Conservation (phyloP, 2,329 filamentous ascomycete species). For the Sporothrix pallida region DNA sequence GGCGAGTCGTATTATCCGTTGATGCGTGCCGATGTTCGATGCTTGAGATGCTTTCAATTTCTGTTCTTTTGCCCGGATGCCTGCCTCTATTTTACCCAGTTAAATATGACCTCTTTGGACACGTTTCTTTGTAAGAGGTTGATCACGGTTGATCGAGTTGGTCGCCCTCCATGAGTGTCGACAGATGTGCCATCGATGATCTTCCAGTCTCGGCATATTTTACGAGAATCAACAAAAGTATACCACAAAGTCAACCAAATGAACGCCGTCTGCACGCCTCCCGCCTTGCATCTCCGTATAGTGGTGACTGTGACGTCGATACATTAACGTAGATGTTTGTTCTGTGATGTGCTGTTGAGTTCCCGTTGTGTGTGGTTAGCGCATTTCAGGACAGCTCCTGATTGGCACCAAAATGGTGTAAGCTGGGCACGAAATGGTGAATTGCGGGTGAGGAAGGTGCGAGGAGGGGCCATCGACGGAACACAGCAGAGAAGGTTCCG, state of each 20-base stretch:
- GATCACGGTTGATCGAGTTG: neutral
- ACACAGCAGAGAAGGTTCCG: neutral
- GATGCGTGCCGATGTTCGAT: no score
- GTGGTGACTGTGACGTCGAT: neutral
- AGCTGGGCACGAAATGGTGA: constrained; percentile 22
- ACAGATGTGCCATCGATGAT: no score
- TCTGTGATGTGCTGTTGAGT: no score
- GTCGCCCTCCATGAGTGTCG: no score
- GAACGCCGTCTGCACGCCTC: neutral
- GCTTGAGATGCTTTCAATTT: neutral
- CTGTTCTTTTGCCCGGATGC: neutral
- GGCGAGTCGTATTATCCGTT: no score
- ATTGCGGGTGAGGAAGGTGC: neutral
- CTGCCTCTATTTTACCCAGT: neutral
- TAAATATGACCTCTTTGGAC: neutral
- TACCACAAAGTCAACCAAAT: neutral
- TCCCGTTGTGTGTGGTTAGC: no score
- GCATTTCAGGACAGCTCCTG: neutral
- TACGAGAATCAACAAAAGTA: neutral
- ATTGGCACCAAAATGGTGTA: constrained; percentile 17
- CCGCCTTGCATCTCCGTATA: neutral
- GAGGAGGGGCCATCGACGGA: neutral
- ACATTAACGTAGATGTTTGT: neutral
- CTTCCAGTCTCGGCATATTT: neutral
- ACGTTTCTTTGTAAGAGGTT: neutral